Evolutionary conservation across 371 early-diverging fungal species (phyloP), one percentile per base, ranked within the genome.

Genomic region (Dinochytrium kinnereticum): DNA sequence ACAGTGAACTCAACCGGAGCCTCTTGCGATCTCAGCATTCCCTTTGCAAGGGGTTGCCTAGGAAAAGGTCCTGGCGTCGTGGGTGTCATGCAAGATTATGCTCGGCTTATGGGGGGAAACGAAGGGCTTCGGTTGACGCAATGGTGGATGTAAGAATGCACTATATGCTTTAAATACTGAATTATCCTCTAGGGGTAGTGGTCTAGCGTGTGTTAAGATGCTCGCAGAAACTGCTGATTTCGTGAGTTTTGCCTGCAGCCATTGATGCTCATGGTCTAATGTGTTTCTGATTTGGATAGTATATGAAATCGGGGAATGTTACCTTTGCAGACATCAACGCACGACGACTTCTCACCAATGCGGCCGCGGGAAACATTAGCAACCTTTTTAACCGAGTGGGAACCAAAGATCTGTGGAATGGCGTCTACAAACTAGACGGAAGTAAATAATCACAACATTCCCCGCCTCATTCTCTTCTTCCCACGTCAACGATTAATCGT

Each of bases 11-110:
- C 30, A 7, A 61, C 61, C 24, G 61, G 61, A 13, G 7, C 34
- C 13, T 15, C 3, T 17, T 61, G 61, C 36, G 61, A 61, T 26
- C 30, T 61, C 7, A 13, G 34, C 2, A 26, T 61, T 2, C 61
- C 61, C 2, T 61, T 61, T 34, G 61, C 61, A 13, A 17, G 61
- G 7, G 61, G 61, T 3, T 61, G 61, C 24, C 30, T 61, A 36
- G 57, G 57, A 55, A 55, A 55, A 15, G 61, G 61, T 17, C 28
- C 34, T 13, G 61, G 61, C 30, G 36, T 61, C 26, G 36, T 61
- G 10, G 61, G 61, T 31, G 10, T 24, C 2, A 61, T 61, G 61
- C 61, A 30, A 5, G 61, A 61, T 10, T 61, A 33, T 36, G 36
- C n/a, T n/a, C n/a, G n/a, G n/a, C n/a, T n/a, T n/a, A n/a, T n/a